These are phyloP conservation scores for Hemileccinum impolitum DNA, from an alignment of 768 basidiomycete genomes.

Conservation along the genomic window DNA sequence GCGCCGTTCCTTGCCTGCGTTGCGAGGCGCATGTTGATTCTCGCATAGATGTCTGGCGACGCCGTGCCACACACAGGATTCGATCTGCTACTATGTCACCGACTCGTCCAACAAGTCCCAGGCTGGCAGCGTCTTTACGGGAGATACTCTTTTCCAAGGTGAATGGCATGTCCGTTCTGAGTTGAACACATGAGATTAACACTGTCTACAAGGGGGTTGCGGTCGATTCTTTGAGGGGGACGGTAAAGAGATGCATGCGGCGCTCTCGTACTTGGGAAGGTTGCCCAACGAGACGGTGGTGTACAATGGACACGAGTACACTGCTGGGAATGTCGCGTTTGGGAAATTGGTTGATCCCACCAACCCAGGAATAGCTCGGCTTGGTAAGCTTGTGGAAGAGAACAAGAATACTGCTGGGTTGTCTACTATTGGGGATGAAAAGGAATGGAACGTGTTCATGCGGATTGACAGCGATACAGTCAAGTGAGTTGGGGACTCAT, in stretches of 20 bases:
- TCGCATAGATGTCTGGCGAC: constrained; percentile 70
- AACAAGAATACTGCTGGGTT: constrained; percentile 72
- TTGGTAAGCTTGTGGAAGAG: constrained; percentile 53
- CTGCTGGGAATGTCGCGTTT: constrained; percentile 68
- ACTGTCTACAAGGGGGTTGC: constrained; percentile 59
- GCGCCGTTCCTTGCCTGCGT: constrained; percentile 12
- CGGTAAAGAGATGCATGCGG: constrained; percentile 73
- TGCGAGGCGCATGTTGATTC: constrained; percentile 6
- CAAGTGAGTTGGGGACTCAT: constrained; percentile 42
- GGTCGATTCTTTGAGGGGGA: constrained; percentile 94
- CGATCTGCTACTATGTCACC: constrained; percentile 86
- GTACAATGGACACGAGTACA: constrained; percentile 94
- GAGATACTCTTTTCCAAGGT: constrained; percentile 83
- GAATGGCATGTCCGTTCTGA: neutral
- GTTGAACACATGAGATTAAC: neutral
- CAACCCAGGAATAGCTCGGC: constrained; percentile 56
- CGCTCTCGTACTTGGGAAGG: constrained; percentile 61
- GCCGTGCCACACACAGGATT: constrained; percentile 95
- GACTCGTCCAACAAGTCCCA: constrained; percentile 41
- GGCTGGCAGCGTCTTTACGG: constrained; percentile 85
- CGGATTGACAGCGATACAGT: constrained; percentile 62
- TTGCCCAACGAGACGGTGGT: constrained; percentile 79
- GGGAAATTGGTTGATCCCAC: constrained; percentile 59
- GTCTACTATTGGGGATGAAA: constrained; percentile 91
- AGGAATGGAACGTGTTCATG: constrained; percentile 96